A percentile compares a stretch with the other conserved stretches of the same genome.
Evolutionary conservation across 805 yeast species (phyloP).

Genomic region (Blastobotrys muscicola): DNA sequence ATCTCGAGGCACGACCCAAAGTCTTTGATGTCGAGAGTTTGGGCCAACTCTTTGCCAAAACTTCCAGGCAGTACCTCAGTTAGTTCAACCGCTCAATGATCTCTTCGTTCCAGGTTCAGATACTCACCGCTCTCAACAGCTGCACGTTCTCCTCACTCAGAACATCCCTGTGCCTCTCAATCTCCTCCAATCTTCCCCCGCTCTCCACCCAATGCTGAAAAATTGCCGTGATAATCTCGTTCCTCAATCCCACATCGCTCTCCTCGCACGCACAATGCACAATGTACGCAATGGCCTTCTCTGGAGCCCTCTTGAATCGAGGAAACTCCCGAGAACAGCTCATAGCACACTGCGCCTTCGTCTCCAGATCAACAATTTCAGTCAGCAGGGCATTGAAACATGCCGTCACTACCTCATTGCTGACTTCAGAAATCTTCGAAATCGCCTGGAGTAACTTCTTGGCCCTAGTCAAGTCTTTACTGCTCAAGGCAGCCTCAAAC

Average conservation of each 20-base stretch:
- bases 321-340: no score
- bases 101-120: not conserved
- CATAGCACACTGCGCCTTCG: no score
- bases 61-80: not conserved
- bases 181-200: not conserved
- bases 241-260: conserved; percentile 1
- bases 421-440: no score
- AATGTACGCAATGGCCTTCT: conserved; percentile 5
- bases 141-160: conserved; percentile 5
- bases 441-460: no score
- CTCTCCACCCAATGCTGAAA: conserved; percentile 2
- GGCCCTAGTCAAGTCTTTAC: no score
- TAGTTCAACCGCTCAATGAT: not conserved
- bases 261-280: conserved; percentile 7
- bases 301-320: no score
- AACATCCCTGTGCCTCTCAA: conserved; percentile 5
- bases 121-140: conserved; percentile 1
- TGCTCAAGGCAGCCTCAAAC: no score
- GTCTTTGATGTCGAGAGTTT: not conserved
- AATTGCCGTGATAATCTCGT: conserved; percentile 1
- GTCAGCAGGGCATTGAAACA: no score
- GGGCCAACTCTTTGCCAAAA: not conserved
- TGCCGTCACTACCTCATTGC: no score
- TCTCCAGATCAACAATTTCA: no score
- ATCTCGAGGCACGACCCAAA: not conserved